A percentile compares a stretch with the other conserved stretches of the same genome.
These are phyloP conservation scores for Endotrypanum monterogeii DNA, from an alignment of 208 protist genomes.

Conservation along the genomic window DNA sequence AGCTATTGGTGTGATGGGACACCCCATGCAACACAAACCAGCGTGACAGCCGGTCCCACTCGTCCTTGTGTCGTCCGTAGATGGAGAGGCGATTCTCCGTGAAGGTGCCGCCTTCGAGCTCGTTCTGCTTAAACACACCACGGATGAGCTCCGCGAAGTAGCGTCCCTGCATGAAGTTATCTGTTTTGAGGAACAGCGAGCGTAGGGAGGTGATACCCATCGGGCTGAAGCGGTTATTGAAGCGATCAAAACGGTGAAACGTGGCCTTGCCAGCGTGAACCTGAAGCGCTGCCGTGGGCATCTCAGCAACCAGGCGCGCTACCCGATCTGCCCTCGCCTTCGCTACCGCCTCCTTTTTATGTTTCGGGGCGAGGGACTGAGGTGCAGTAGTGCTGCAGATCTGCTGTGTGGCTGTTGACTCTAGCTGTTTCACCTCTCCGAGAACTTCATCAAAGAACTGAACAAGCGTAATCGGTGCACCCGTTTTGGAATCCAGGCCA, in stretches of 20 bases:
- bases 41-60: constrained; percentile 75
- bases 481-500: constrained; percentile 42
- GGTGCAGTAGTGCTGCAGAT: not conserved
- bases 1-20: constrained; percentile 93
- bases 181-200: constrained; percentile 82
- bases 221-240: constrained; percentile 87
- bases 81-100: constrained; percentile 90
- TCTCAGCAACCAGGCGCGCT: constrained; percentile 32
- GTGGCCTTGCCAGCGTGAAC: constrained; percentile 82
- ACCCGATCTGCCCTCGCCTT: constrained; percentile 29
- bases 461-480: constrained; percentile 43
- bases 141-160: constrained; percentile 90
- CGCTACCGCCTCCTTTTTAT: not conserved
- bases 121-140: constrained; percentile 50
- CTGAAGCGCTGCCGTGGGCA: constrained; percentile 77
- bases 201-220: constrained; percentile 66
- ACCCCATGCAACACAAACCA: constrained; percentile 92
- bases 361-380: not conserved
- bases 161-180: constrained; percentile 89
- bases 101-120: constrained; percentile 57
- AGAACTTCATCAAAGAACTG: constrained; percentile 41
- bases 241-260: constrained; percentile 91
- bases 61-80: constrained; percentile 55
- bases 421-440: constrained; percentile 1
- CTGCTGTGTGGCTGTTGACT: not conserved